Conservation (phyloP, 768 basidiomycete genomes). For the Nevesoporus exiguus region DNA sequence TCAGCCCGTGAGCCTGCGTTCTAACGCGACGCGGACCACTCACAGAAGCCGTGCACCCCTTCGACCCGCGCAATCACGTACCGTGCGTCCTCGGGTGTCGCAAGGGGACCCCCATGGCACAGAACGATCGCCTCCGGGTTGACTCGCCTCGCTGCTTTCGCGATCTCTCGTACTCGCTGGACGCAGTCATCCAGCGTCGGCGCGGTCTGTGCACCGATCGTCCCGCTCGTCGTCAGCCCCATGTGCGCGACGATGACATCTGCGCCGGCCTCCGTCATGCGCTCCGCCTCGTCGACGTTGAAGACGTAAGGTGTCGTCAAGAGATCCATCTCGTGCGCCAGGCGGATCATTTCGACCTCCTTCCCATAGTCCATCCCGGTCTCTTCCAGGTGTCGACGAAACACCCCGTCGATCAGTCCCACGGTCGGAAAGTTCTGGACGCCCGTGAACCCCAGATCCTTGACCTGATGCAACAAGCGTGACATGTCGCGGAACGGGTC, state of each 20-base stretch:
- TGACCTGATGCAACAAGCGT: conserved; percentile 20
- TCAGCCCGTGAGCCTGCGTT: neutral
- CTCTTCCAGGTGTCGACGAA: conserved; percentile 30
- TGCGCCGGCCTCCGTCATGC: conserved; percentile 25
- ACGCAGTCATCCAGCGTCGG: conserved; percentile 23
- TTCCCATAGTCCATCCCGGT: conserved; percentile 29
- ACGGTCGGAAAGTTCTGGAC: conserved; percentile 31
- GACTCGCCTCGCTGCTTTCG: conserved; percentile 16
- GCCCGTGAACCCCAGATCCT: conserved; percentile 26
- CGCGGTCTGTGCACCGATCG: conserved; percentile 26
- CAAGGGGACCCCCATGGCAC: conserved; percentile 26
- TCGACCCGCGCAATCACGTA: conserved; percentile 18
- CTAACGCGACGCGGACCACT: neutral
- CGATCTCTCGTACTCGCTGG: conserved; percentile 15
- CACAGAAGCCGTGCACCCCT: conserved; percentile 25
- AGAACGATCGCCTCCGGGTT: conserved; percentile 20
- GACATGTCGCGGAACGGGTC: conserved; percentile 31
- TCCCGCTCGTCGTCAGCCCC: conserved; percentile 29
- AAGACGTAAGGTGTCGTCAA: conserved; percentile 30
- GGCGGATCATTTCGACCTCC: conserved; percentile 31
- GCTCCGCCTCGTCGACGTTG: conserved; percentile 24
- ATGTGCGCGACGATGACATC: conserved; percentile 28
- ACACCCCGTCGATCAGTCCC: conserved; percentile 27
- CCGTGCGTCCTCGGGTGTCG: conserved; percentile 20
- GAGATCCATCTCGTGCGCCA: conserved; percentile 22